Percentiles rank a stretch among this genome's conserved stretches.
phyloP scores from a whole-genome alignment of 192 early-diverging fungal genomes.

The Coemansia sp. region DNA sequence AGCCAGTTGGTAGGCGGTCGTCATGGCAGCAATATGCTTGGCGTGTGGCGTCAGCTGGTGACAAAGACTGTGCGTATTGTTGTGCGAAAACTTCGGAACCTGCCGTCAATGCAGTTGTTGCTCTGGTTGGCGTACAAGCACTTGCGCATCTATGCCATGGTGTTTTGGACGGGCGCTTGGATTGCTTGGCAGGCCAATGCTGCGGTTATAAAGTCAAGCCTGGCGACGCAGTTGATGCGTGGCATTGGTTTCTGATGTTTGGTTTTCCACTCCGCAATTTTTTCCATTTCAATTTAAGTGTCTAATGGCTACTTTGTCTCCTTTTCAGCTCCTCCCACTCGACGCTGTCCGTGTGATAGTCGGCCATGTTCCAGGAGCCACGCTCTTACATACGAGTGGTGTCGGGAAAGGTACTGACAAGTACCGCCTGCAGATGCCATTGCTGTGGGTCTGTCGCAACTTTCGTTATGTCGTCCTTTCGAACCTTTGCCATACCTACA shows the following conservation, averaged over 20 bases:
- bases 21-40: constrained; percentile 4
- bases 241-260: constrained; percentile 31
- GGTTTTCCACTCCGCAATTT: no score
- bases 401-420: background rate
- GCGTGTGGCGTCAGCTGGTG: constrained; percentile 2
- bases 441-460: background rate
- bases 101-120: constrained; percentile 25
- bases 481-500: background rate
- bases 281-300: no score
- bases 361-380: background rate
- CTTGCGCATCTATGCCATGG: constrained; percentile 32
- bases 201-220: constrained; percentile 35
- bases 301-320: background rate
- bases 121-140: constrained; percentile 41
- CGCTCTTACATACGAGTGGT: background rate
- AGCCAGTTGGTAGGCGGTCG: constrained; percentile 34
- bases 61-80: background rate
- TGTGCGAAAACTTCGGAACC: constrained; percentile 10
- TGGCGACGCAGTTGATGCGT: constrained; percentile 24
- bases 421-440: background rate
- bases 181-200: constrained; percentile 45
- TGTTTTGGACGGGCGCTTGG: constrained; percentile 40
- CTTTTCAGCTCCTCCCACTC: background rate
- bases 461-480: background rate
- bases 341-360: background rate